A percentile compares a stretch with the other conserved stretches of the same genome.
Conservation (phyloP, 495 filamentous ascomycete genomes). For the Neurospora tetrasperma region DNA sequence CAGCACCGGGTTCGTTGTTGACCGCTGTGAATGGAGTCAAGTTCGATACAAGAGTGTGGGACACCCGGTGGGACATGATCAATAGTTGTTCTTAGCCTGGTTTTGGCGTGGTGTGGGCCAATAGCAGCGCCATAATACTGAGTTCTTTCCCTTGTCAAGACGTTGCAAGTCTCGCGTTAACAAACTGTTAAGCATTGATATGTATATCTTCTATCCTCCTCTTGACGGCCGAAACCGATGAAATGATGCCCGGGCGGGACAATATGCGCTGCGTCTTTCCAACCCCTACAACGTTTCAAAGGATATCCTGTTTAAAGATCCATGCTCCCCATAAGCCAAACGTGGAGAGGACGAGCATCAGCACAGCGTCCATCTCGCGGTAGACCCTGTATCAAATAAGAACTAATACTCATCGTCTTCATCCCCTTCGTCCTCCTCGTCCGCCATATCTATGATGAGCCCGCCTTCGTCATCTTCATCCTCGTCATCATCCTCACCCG, state of each 20-base stretch:
- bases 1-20: neutral
- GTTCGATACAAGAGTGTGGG: neutral
- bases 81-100: neutral
- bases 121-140: no score
- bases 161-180: no score
- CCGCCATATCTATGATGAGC: neutral
- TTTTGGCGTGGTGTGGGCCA: no score
- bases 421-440: conserved; percentile 1
- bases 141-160: no score
- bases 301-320: neutral
- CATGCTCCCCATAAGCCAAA: neutral
- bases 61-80: neutral
- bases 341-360: neutral
- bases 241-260: neutral
- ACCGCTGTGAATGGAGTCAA: neutral
- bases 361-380: neutral
- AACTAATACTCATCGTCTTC: neutral
- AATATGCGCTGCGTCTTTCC: neutral
- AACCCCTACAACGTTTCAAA: neutral
- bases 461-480: neutral
- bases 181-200: no score
- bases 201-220: no score
- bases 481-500: neutral
- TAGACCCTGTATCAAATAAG: neutral
- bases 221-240: no score